These are phyloP conservation scores for Botrytis cinerea DNA, from an alignment of 2,329 filamentous ascomycete species.

Conservation along the genomic window DNA sequence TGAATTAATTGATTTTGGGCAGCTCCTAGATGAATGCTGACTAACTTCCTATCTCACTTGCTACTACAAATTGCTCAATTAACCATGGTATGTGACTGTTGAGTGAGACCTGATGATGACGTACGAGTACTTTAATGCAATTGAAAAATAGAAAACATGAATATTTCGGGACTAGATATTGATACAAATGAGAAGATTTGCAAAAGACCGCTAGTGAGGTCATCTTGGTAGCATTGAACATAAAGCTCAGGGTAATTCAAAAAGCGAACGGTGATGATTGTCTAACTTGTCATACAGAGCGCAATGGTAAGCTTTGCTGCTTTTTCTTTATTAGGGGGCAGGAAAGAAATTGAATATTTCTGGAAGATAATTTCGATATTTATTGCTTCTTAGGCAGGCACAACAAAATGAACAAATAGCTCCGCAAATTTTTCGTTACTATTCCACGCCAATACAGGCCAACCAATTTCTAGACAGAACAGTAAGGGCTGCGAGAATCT, in stretches of 20 bases:
- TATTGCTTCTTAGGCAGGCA: not conserved
- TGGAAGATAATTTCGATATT: not conserved
- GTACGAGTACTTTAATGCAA: not conserved
- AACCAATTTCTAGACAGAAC: not conserved
- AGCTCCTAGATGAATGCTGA: not conserved
- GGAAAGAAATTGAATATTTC: not conserved
- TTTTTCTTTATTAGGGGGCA: not conserved
- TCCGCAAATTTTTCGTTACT: not conserved
- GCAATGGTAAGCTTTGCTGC: no score
- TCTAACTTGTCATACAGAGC: not conserved
- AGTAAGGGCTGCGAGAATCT: not conserved
- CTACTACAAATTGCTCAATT: not conserved
- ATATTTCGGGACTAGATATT: not conserved
- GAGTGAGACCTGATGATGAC: not conserved
- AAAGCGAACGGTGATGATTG: not conserved
- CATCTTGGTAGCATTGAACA: not conserved
- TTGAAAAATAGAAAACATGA: not conserved
- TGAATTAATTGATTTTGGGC: not conserved
- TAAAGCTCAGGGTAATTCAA: not conserved
- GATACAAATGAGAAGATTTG: not conserved
- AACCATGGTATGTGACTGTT: not conserved
- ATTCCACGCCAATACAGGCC: not conserved
- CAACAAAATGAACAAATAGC: not conserved
- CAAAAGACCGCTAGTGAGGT: not conserved
- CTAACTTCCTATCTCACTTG: not conserved